These are phyloP conservation scores for Ilyonectria sp. DNA, from an alignment of 2,329 filamentous ascomycete genomes.

Conservation along the genomic window DNA sequence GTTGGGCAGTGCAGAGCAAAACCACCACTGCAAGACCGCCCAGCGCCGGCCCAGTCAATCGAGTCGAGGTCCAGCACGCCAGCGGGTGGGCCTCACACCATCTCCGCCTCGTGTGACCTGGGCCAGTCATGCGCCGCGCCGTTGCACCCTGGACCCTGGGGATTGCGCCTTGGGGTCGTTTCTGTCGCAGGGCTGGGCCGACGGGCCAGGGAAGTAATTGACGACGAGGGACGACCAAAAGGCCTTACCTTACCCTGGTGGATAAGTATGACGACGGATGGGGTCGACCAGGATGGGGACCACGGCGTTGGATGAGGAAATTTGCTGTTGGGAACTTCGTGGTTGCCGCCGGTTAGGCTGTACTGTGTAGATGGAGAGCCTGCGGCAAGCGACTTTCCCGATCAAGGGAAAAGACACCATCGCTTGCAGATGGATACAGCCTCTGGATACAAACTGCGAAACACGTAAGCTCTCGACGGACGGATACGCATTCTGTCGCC, in stretches of 20 bases:
- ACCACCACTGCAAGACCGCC: background rate
- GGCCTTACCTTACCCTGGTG: background rate
- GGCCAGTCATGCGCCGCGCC: conserved; percentile 30
- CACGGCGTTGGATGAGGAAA: conserved; percentile 1
- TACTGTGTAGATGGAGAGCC: background rate
- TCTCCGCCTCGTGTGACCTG: conserved; percentile 12
- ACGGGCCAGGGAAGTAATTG: conserved; percentile 20
- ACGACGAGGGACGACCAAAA: background rate
- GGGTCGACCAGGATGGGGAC: background rate
- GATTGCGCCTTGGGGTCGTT: conserved; percentile 23
- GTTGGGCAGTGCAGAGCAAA: conserved; percentile 10
- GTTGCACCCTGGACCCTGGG: conserved; percentile 44
- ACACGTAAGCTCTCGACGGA: background rate
- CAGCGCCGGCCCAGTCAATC: background rate
- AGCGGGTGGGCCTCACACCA: background rate
- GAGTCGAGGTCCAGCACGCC: background rate
- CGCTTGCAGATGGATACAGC: background rate
- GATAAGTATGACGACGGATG: conserved; percentile 8
- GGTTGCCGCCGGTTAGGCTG: conserved; percentile 23
- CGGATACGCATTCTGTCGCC: background rate
- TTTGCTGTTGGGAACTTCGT: conserved; percentile 8
- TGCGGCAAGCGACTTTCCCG: background rate
- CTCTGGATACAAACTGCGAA: background rate
- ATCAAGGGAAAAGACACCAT: background rate
- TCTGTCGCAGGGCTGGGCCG: conserved; percentile 39